Percentiles rank a stretch among this genome's conserved stretches.
Conservation (phyloP, 2,329 filamentous ascomycete species). For the Fragosphaeria purpurea region DNA sequence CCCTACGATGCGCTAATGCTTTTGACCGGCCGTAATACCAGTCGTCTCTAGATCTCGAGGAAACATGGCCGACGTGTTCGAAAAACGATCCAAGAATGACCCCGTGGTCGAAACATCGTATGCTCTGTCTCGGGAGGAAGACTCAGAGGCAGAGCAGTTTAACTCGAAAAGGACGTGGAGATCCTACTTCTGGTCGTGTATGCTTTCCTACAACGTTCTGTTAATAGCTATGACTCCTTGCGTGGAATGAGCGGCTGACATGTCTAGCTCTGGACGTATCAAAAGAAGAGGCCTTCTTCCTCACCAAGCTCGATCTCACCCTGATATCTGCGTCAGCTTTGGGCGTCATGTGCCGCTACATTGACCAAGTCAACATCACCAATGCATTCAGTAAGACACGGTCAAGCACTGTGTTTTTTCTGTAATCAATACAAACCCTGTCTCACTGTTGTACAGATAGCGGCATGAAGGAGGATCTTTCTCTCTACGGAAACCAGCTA, state of each 20-base stretch:
- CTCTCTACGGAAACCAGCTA: slow-evolving; percentile 21
- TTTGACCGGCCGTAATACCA: too few species aligned
- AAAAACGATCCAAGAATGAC: too few species aligned
- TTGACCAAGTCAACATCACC: slow-evolving; percentile 20
- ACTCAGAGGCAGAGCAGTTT: too few species aligned
- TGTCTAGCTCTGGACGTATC: slow-evolving; percentile 16
- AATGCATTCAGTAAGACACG: slow-evolving; percentile 17
- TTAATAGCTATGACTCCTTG: too few species aligned
- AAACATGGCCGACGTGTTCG: too few species aligned
- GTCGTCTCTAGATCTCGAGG: too few species aligned
- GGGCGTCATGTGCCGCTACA: slow-evolving; percentile 19
- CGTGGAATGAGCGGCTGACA: neutral
- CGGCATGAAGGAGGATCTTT: slow-evolving; percentile 22
- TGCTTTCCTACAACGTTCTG: neutral
- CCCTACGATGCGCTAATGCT: too few species aligned
- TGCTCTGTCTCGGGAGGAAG: too few species aligned
- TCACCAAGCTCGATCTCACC: slow-evolving; percentile 20
- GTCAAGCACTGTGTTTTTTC: neutral
- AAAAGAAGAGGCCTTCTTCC: slow-evolving; percentile 17
- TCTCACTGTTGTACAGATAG: slow-evolving; percentile 11
- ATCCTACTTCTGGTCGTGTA: slow-evolving; percentile 18
- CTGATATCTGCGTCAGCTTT: slow-evolving; percentile 17
- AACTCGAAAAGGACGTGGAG: slow-evolving; percentile 28
- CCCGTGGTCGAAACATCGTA: too few species aligned
- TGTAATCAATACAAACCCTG: too few species aligned